Percentiles rank a stretch among this genome's conserved stretches.
These are phyloP conservation scores for Penicillium simplicissimum DNA, from an alignment of 495 filamentous ascomycete genomes.

Conservation along the genomic window DNA sequence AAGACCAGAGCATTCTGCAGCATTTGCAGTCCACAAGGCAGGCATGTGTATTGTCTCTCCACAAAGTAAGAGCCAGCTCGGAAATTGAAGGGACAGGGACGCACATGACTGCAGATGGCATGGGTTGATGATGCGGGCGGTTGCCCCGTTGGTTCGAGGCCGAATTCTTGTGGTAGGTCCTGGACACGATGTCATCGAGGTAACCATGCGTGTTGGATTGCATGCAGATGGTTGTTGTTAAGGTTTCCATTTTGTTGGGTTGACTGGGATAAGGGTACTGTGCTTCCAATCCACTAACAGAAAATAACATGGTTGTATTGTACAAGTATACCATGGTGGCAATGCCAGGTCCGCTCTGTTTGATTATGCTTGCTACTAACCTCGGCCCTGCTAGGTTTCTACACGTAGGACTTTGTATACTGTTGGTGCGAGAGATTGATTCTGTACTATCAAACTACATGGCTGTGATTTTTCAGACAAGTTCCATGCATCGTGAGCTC, in stretches of 20 bases:
- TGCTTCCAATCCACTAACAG: not conserved
- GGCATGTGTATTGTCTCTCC: too few species aligned
- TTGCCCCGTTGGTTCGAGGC: not conserved
- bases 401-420: not conserved
- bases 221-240: not conserved
- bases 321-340: too few species aligned
- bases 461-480: not conserved
- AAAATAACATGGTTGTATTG: too few species aligned
- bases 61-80: not conserved
- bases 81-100: not conserved
- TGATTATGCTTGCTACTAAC: not conserved
- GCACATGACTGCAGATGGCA: not conserved
- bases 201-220: not conserved
- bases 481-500: not conserved
- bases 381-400: not conserved
- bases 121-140: not conserved
- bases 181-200: conserved; percentile 7
- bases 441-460: not conserved
- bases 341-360: not conserved
- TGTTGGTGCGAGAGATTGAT: not conserved
- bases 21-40: not conserved
- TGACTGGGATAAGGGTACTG: not conserved
- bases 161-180: conserved; percentile 7
- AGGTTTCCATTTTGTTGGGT: not conserved
- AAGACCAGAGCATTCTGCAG: not conserved